phyloP scores from a whole-genome alignment of 768 basidiomycete species.

The Chiua virens region DNA sequence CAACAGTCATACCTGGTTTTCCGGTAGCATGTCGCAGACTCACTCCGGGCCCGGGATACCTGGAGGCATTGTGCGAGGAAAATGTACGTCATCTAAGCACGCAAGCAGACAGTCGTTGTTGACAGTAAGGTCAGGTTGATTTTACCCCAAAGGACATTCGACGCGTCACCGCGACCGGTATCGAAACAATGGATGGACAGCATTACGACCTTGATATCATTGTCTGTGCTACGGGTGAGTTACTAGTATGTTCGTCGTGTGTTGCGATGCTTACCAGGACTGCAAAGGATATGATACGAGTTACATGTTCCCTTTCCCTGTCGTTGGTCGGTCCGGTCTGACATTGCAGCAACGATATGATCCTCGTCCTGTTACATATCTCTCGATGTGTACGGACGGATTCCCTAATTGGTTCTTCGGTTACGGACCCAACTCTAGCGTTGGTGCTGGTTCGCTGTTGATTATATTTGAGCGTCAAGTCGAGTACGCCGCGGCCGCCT shows the following conservation, averaged over 20 bases:
- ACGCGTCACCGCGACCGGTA: conserved; percentile 51
- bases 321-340: conserved; percentile 54
- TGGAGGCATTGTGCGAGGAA: conserved; percentile 62
- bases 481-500: conserved; percentile 54
- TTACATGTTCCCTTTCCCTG: conserved; percentile 46
- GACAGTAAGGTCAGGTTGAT: conserved; percentile 30
- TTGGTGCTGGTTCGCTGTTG: conserved; percentile 57
- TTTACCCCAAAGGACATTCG: conserved; percentile 51
- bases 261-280: neutral
- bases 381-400: conserved; percentile 56
- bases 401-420: conserved; percentile 70
- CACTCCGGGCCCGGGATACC: conserved; percentile 67
- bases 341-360: conserved; percentile 53
- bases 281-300: conserved; percentile 44
- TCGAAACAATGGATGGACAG: conserved; percentile 55
- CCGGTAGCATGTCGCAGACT: conserved; percentile 59
- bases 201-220: conserved; percentile 57
- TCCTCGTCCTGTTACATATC: conserved; percentile 57
- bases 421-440: conserved; percentile 55
- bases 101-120: neutral
- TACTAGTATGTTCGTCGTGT: too few relatives aligned
- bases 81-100: conserved; percentile 36
- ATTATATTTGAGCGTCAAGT: conserved; percentile 55
- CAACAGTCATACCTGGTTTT: conserved; percentile 54
- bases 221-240: conserved; percentile 57